Evolutionary conservation across 306 rosid species (phyloP), one percentile per base, ranked within the genome.

Genomic region (Astragalus membranaceus): DNA sequence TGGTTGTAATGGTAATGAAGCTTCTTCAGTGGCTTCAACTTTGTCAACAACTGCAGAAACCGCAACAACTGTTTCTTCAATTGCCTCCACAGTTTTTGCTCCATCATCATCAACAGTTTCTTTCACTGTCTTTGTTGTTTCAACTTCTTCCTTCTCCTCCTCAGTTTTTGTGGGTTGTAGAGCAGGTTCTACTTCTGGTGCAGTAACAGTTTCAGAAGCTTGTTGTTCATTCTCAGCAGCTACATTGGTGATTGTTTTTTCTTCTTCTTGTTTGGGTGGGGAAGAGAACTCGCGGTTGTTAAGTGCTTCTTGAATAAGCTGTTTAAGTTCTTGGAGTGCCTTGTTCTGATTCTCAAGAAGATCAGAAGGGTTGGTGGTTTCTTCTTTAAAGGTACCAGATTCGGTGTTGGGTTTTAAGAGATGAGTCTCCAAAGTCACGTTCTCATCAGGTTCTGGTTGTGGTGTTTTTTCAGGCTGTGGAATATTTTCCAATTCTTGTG

Each of bases 21-120:
- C 64, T 56, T 78, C 82, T 0, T 72, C 69, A 32, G 77, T 70
- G 48, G 72, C 49, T 63, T 72, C 74, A 64, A 67, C 58, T 20
- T 72, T 78, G 39, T 59, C 74, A 1, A 41, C 37, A 49, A 71
- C 15, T 9, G 84, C 32, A 13, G 90, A 78, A 39, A 85, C 96
- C 0, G 87, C 83, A 9, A 89, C 92, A 3, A 89, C 78, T 33
- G 85, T 85, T 74, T 89, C 96, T 76, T 85, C 85, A 42, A 89
- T 89, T 29, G 96, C 96, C 54, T 89, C 96, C 10, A 89, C 86
- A 2, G 96, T 89, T 80, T 87, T 89, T 0, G 96, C 96, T 43
- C 92, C 96, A 65, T 89, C 92, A 0, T 89, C 96, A 29, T 89
- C 90, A 4, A 80, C 79, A 0, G 70, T 50, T 63, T 78, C 86